Percentiles rank a stretch among this genome's conserved stretches.
phyloP scores from a whole-genome alignment of 345 rosid genomes.

The Pistacia integerrima region DNA sequence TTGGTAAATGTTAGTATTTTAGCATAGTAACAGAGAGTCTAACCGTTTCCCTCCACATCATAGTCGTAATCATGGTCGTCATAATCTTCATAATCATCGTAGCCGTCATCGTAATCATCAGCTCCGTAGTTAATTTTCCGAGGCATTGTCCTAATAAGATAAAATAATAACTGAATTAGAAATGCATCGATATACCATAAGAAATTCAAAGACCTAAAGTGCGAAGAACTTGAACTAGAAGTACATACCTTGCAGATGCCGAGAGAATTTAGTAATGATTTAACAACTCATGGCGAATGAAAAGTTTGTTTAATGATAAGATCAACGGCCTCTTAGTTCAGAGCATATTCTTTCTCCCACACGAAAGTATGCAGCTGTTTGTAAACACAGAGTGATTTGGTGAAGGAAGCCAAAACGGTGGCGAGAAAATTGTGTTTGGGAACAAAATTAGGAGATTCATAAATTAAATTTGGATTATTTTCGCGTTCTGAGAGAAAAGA shows the following conservation, averaged over 20 bases:
- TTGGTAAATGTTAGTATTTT: no score
- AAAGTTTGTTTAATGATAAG: no score
- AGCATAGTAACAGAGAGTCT: background rate
- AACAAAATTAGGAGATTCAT: background rate
- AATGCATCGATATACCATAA: background rate
- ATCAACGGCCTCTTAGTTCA: background rate
- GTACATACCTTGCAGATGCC: background rate
- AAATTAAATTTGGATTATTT: background rate
- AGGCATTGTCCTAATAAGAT: slow-evolving; percentile 47
- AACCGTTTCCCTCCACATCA: slow-evolving; percentile 39
- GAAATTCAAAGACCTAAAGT: background rate
- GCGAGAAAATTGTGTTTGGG: background rate
- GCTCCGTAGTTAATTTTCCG: slow-evolving; percentile 43
- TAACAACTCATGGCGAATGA: background rate
- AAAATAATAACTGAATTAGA: background rate
- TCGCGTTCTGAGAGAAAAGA: background rate
- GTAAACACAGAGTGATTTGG: background rate
- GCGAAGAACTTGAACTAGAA: background rate
- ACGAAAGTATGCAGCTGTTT: background rate
- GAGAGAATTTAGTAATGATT: background rate
- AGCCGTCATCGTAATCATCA: slow-evolving; percentile 32
- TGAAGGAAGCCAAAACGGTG: background rate
- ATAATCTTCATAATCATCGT: slow-evolving; percentile 37
- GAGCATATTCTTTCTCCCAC: background rate
- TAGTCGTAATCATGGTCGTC: slow-evolving; percentile 39